phyloP scores from a whole-genome alignment of 495 filamentous ascomycete genomes.

The Penicillium manginii region DNA sequence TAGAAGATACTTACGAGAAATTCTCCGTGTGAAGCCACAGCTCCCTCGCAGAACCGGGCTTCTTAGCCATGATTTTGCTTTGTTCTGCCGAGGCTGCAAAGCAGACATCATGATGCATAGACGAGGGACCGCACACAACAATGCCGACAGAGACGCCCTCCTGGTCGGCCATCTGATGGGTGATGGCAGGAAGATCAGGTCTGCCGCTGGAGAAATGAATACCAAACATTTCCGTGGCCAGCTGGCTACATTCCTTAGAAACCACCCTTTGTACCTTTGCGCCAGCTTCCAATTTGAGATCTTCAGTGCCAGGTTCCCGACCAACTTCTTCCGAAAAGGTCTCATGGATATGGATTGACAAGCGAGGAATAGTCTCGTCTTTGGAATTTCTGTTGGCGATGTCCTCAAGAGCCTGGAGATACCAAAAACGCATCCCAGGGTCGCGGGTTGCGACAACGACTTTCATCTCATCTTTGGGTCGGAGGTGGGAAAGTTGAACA shows the following conservation, averaged over 20 bases:
- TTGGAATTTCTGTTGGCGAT: constrained; percentile 18
- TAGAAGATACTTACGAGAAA: constrained; percentile 23
- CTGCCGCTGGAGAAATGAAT: constrained; percentile 20
- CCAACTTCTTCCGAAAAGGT: constrained; percentile 3
- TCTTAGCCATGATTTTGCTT: constrained; percentile 16
- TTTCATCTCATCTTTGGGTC: constrained; percentile 18
- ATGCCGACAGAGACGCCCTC: constrained; percentile 18
- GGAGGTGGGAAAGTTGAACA: constrained; percentile 3
- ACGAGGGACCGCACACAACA: constrained; percentile 25
- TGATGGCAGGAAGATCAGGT: constrained; percentile 15
- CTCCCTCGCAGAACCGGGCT: constrained; percentile 17
- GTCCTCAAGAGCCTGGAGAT: constrained; percentile 25
- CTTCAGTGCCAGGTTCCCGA: constrained; percentile 2
- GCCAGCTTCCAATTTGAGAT: neutral
- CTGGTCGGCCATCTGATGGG: constrained; percentile 6
- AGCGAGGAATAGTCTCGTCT: constrained; percentile 10
- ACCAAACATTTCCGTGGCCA: constrained; percentile 15
- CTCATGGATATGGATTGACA: constrained; percentile 26
- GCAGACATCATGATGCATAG: constrained; percentile 27
- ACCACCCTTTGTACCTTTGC: constrained; percentile 3
- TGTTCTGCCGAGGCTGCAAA: constrained; percentile 19
- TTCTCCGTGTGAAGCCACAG: constrained; percentile 29
- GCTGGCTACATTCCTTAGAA: constrained; percentile 15
- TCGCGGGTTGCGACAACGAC: constrained; percentile 33
- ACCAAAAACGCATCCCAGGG: constrained; percentile 29